Conservation (phyloP, 2,329 filamentous ascomycete species). For the Chaetomium strumarium region DNA sequence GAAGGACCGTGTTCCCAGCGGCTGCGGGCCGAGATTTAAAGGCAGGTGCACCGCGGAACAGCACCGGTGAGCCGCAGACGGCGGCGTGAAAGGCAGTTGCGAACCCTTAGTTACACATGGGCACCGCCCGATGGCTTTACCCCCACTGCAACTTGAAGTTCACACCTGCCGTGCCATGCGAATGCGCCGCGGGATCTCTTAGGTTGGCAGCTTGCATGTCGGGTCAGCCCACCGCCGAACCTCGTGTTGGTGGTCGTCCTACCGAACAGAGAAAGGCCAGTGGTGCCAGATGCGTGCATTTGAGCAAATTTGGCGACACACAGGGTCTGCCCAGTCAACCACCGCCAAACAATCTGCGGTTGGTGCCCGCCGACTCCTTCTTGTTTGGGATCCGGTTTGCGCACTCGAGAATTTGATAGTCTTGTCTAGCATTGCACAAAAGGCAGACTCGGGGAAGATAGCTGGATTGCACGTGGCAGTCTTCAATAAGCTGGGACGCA, state of each 20-base stretch:
- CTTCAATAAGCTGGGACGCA: not conserved
- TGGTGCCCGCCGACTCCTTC: too few relatives aligned
- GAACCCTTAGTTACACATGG: not conserved
- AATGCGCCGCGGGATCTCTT: not conserved
- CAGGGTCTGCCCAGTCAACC: not conserved
- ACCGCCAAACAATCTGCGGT: too few relatives aligned
- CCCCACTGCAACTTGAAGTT: too few relatives aligned
- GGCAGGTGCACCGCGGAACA: not conserved
- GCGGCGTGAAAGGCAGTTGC: not conserved
- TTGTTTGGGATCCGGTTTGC: not conserved
- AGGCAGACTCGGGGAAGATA: too few relatives aligned
- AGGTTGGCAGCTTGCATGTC: not conserved
- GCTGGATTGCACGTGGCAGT: not conserved
- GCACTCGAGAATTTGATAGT: not conserved
- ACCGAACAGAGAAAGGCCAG: not conserved
- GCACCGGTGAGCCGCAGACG: not conserved
- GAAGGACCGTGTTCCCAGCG: not conserved
- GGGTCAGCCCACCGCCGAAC: not conserved
- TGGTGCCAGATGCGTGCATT: conserved; percentile 15
- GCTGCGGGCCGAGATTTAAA: not conserved
- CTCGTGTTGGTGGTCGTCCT: conserved; percentile 1
- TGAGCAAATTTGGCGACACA: conserved; percentile 16
- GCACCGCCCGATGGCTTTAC: not conserved
- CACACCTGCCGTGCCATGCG: conserved; percentile 7
- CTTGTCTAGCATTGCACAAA: not conserved